Evolutionary conservation across 2,329 filamentous ascomycete species (phyloP).

Genomic region (Xylogone sp.): DNA sequence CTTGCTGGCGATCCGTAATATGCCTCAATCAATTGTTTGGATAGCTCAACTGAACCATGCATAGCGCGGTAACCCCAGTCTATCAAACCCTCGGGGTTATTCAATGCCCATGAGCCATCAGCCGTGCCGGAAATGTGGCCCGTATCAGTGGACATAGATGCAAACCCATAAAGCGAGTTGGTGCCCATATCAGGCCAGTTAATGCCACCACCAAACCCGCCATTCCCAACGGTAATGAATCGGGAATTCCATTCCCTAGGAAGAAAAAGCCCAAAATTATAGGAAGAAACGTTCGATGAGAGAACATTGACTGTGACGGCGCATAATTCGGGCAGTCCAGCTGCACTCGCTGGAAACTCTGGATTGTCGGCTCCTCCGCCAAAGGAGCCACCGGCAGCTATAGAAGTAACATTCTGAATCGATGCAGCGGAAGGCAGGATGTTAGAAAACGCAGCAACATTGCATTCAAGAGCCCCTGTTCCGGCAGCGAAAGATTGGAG

Average conservation of each 20-base stretch:
- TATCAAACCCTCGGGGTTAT: constrained; percentile 26
- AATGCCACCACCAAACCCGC: constrained; percentile 40
- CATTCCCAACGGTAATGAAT: constrained; percentile 37
- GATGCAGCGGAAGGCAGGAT: constrained; percentile 8
- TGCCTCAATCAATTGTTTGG: neutral
- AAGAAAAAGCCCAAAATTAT: constrained; percentile 31
- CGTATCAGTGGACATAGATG: constrained; percentile 37
- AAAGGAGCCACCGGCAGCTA: constrained; percentile 8
- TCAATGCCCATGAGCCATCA: constrained; percentile 33
- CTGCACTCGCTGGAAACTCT: constrained; percentile 29
- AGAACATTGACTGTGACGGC: constrained; percentile 31
- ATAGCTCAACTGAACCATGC: neutral
- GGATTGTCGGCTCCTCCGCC: neutral
- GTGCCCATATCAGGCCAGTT: constrained; percentile 43
- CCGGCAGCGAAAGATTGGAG: neutral
- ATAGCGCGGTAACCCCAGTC: constrained; percentile 25
- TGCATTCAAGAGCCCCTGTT: constrained; percentile 3
- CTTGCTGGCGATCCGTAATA: neutral
- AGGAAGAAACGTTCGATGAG: constrained; percentile 28
- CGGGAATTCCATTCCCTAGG: constrained; percentile 32
- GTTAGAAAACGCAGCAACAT: constrained; percentile 3
- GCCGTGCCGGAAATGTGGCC: constrained; percentile 33
- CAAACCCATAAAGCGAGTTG: constrained; percentile 32
- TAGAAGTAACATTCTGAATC: constrained; percentile 5
- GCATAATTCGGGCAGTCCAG: constrained; percentile 29